These are phyloP conservation scores for Coffea humblotiana DNA, from an alignment of 305 asterid species.

Conservation along the genomic window DNA sequence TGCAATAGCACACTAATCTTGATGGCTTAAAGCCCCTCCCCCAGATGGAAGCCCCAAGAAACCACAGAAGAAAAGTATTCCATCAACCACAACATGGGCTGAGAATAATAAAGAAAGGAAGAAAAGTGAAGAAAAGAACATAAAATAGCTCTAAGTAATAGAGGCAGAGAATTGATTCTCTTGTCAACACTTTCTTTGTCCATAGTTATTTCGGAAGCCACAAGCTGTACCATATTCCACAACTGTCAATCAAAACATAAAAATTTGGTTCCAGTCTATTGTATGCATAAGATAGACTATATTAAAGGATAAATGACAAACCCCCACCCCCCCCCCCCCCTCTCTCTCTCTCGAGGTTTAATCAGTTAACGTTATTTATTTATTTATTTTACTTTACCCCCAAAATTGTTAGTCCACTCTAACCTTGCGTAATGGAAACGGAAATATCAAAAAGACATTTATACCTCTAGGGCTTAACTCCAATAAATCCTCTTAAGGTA, in stretches of 20 bases:
- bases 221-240: constrained; percentile 4
- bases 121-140: background rate
- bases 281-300: background rate
- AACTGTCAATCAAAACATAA: background rate
- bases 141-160: background rate
- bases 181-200: constrained; percentile 6
- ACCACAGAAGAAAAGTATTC: background rate
- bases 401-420: too few relatives aligned
- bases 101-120: background rate
- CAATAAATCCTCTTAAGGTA: too few relatives aligned
- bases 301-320: too few relatives aligned
- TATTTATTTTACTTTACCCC: too few relatives aligned
- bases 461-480: too few relatives aligned
- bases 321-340: too few relatives aligned
- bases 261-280: background rate
- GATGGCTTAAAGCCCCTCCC: background rate
- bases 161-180: constrained; percentile 11
- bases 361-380: too few relatives aligned
- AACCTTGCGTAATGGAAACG: too few relatives aligned
- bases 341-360: too few relatives aligned
- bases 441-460: too few relatives aligned
- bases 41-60: background rate
- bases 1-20: background rate
- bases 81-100: background rate
- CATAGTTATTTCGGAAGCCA: background rate